Conservation (phyloP, 805 yeast species). For the Metschnikowia reukaufii region DNA sequence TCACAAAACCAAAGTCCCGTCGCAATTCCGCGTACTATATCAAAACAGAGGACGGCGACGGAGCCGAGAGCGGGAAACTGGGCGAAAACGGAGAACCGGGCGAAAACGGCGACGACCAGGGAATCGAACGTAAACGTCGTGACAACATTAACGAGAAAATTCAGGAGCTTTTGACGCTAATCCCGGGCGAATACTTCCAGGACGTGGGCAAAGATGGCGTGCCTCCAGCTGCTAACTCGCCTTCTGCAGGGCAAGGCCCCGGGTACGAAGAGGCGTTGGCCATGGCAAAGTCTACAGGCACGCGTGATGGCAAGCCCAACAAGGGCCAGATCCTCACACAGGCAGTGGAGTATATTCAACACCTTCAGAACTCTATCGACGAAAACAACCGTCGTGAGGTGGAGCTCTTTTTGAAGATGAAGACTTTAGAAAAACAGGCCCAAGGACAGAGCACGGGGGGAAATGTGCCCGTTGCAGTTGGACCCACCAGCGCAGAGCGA, state of each 20-base stretch:
- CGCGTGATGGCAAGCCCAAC: slow-evolving; percentile 82
- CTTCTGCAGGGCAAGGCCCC: not conserved
- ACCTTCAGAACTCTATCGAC: slow-evolving; percentile 71
- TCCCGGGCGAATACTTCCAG: slow-evolving; percentile 38
- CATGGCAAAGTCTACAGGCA: slow-evolving; percentile 42
- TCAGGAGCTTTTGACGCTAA: slow-evolving; percentile 41
- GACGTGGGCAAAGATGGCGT: slow-evolving; percentile 15
- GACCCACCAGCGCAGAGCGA: slow-evolving; percentile 73
- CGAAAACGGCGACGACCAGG: slow-evolving; percentile 36
- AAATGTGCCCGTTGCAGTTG: slow-evolving; percentile 44
- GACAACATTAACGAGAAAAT: slow-evolving; percentile 47
- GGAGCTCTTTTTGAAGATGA: slow-evolving; percentile 61
- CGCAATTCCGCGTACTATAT: slow-evolving; percentile 32
- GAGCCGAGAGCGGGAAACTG: slow-evolving; percentile 23
- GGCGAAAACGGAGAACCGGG: slow-evolving; percentile 35
- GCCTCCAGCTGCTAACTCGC: not conserved
- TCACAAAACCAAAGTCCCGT: slow-evolving; percentile 40
- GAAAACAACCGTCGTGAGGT: slow-evolving; percentile 77
- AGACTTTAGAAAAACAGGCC: slow-evolving; percentile 46
- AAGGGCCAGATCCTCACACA: slow-evolving; percentile 79
- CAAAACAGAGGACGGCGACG: slow-evolving; percentile 25
- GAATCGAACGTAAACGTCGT: slow-evolving; percentile 42
- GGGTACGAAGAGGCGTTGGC: slow-evolving; percentile 9
- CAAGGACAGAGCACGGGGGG: slow-evolving; percentile 7
- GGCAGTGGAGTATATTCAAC: slow-evolving; percentile 69